Percentiles rank a stretch among this genome's conserved stretches.
Conservation (phyloP, 179 eudicot genomes). For the Beta lomatogona region DNA sequence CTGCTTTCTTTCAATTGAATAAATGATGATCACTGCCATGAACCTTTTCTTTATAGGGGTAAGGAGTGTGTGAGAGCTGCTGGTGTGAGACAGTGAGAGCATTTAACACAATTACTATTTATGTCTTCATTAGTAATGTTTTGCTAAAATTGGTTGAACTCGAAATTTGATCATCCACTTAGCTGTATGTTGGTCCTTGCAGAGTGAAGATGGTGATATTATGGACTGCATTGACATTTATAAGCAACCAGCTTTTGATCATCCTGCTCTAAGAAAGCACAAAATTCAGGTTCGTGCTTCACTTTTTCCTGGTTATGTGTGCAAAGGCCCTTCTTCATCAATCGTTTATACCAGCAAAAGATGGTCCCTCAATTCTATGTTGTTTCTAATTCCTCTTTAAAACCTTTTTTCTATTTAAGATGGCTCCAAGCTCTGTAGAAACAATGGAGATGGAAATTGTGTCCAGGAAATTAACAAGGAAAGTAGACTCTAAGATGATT, state of each 20-base stretch:
- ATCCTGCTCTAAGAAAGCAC: conserved; percentile 32
- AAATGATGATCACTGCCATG: too few relatives aligned
- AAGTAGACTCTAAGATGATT: conserved; percentile 16
- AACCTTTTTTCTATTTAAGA: not conserved
- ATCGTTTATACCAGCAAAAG: not conserved
- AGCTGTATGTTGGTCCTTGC: not conserved
- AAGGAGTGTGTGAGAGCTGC: too few relatives aligned
- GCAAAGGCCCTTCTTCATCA: not conserved
- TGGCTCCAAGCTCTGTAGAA: conserved; percentile 26
- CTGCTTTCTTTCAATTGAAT: too few relatives aligned
- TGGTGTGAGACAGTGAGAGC: too few relatives aligned
- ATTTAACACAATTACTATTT: too few relatives aligned
- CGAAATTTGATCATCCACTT: not conserved
- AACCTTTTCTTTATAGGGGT: too few relatives aligned
- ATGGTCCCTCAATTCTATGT: not conserved
- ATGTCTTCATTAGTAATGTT: not conserved
- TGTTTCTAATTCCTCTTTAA: not conserved
- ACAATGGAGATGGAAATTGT: conserved; percentile 9
- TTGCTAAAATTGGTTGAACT: not conserved
- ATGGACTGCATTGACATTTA: conserved; percentile 31
- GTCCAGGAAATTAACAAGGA: conserved; percentile 4
- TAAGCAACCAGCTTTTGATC: conserved; percentile 35
- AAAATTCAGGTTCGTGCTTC: conserved; percentile 28
- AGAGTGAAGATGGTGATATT: conserved; percentile 41
- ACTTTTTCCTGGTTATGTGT: not conserved